Base-by-base conservation (phyloP, 2,329 filamentous ascomycete species). In the Orbilia quercus region DNA sequence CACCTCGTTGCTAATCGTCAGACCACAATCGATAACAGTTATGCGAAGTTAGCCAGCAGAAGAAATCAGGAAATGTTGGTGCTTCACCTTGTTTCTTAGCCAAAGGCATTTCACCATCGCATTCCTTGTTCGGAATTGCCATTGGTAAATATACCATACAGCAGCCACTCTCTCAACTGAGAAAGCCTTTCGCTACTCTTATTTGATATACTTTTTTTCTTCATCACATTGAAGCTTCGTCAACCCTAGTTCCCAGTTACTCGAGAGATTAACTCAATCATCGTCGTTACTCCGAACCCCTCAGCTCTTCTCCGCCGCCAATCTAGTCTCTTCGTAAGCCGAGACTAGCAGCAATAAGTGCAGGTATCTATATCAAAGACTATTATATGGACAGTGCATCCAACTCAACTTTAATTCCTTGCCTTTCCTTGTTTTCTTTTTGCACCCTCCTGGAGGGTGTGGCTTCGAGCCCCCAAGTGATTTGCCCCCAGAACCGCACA, bases 401-500 rank as follows among this genome's bases (percentile, higher is more conserved):
- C 53, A 63, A 63, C 59, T 63, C 58, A 71, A 71, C 66, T 64
- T 72, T 72, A 65, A 72, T 72, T 65, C 67, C 45, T 59, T 54
- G 47, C 45, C 50, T 42, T 45, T 38, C 16, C 23, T 59, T 59
- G 47, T 54, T 64, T 53, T 53, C 42, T 50, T 64, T 64, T 50
- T 51, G 22, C 23, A 51, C 50, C 28, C 50, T 54, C 50, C 50
- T 51, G 59, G 66, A 70, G 65, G 67, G 59, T 72, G 66, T 71
- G 59, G 67, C 67, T 72, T 72, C 34, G 38, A 64, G 31, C 36
- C 63, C 57, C 58, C 58, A 63, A 64, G 54, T 57, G 34, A 58
- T 64, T 72, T 72, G 59, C 53, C 67, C 58, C 67, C 55, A 48
- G 53, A 36, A 65, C 58, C 31, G 38, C 34, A 59, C 59, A 44